phyloP scores from a whole-genome alignment of 352 stramenopile genomes.

The Peronospora tabacina region DNA sequence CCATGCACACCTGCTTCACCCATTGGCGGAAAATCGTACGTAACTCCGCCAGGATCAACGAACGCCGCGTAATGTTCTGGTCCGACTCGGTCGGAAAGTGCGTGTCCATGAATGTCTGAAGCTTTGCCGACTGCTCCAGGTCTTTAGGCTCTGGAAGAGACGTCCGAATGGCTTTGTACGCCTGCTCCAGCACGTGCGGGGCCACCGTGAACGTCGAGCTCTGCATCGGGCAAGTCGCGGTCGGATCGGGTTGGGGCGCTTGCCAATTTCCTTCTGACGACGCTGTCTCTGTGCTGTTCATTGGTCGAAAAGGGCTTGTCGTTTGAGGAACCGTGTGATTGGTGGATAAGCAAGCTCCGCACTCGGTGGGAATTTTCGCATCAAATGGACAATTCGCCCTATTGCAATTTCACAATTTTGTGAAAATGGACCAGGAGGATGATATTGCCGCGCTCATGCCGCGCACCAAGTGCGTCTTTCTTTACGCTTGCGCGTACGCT shows the following conservation, averaged over 20 bases:
- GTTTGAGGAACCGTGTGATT: not conserved
- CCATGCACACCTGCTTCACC: conserved; percentile 79
- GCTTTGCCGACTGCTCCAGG: conserved; percentile 73
- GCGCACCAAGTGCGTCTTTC: conserved; percentile 45
- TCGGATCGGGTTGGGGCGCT: not conserved
- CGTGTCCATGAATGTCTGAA: conserved; percentile 74
- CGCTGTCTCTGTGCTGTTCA: conserved; percentile 19
- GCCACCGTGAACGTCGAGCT: conserved; percentile 63
- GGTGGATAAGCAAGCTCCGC: no score
- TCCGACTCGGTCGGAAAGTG: conserved; percentile 70
- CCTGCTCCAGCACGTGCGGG: conserved; percentile 75
- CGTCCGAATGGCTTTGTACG: conserved; percentile 85
- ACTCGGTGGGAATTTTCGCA: no score
- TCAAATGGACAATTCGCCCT: no score
- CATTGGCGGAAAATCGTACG: conserved; percentile 79
- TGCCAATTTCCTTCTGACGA: conserved; percentile 17
- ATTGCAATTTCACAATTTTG: conserved; percentile 22
- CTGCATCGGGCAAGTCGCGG: conserved; percentile 29
- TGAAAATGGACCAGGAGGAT: conserved; percentile 36
- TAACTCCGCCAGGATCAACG: conserved; percentile 78
- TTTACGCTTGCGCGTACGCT: not conserved
- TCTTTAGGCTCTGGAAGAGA: conserved; percentile 78
- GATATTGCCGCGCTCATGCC: conserved; percentile 67
- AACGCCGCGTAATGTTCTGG: conserved; percentile 79
- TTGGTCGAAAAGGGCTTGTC: conserved; percentile 11